phyloP scores from a whole-genome alignment of 768 basidiomycete genomes.

The Podaxis sp. region DNA sequence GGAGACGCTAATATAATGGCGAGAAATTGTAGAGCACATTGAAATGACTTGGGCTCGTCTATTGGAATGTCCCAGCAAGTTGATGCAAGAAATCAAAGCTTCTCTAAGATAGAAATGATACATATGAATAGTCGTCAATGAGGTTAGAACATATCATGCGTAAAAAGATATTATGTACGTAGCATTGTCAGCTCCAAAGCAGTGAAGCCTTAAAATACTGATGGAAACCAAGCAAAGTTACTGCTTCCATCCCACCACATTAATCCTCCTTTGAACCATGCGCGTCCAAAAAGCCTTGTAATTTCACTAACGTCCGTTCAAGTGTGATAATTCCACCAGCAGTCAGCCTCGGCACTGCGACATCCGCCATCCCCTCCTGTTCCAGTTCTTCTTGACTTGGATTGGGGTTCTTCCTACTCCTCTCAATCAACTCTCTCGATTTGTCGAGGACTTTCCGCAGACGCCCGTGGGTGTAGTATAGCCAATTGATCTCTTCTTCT shows the following conservation, averaged over 20 bases:
- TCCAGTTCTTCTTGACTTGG: constrained; percentile 24
- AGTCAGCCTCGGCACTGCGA: constrained; percentile 72
- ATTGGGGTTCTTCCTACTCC: constrained; percentile 45
- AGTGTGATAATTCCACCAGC: constrained; percentile 77
- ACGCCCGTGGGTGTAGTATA: constrained; percentile 63
- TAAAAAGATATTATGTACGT: no score
- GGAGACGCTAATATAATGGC: no score
- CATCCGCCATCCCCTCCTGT: constrained; percentile 18
- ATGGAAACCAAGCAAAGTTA: not conserved
- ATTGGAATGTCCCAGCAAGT: no score
- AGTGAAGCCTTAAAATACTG: not conserved
- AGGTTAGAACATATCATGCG: no score
- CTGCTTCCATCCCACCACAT: no score
- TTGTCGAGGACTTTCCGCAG: constrained; percentile 67
- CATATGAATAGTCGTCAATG: no score
- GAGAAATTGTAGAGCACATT: no score
- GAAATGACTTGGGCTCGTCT: no score
- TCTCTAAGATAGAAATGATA: no score
- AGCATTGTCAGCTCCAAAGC: not conserved
- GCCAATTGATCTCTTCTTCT: constrained; percentile 65
- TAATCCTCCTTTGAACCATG: constrained; percentile 3
- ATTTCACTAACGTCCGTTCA: constrained; percentile 66
- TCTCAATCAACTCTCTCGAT: constrained; percentile 59
- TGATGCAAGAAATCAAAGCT: no score
- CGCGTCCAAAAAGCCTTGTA: constrained; percentile 42